A percentile compares a stretch with the other conserved stretches of the same genome.
phyloP scores from a whole-genome alignment of 2,329 filamentous ascomycete genomes.

The Alternaria tenuissima region DNA sequence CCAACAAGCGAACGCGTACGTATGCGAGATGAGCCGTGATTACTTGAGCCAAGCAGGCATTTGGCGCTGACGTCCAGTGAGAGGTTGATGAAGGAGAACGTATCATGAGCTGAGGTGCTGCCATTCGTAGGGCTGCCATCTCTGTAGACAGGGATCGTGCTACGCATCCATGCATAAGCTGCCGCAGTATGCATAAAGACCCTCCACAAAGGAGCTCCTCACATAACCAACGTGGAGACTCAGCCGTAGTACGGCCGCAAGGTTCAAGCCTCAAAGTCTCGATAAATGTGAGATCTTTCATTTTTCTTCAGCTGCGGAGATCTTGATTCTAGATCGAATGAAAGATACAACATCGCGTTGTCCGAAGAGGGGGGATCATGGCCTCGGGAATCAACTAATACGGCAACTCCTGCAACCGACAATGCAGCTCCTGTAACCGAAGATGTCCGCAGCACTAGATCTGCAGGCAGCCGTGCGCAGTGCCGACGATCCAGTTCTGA shows the following conservation, averaged over 20 bases:
- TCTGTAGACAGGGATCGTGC: slow-evolving; percentile 7
- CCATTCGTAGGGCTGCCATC: slow-evolving; percentile 21
- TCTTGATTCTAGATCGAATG: slow-evolving; percentile 1
- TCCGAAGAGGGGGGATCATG: slow-evolving; percentile 7
- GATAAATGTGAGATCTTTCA: background rate
- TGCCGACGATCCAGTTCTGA: slow-evolving; percentile 27
- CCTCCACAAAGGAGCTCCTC: slow-evolving; percentile 12
- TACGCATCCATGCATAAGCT: slow-evolving; percentile 17
- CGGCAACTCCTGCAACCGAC: background rate
- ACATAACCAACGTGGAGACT: slow-evolving; percentile 8
- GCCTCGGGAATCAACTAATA: background rate
- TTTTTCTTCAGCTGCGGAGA: slow-evolving; percentile 2
- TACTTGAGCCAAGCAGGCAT: slow-evolving; percentile 7
- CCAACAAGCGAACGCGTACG: slow-evolving; percentile 15
- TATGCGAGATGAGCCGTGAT: slow-evolving; percentile 16
- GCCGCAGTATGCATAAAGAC: slow-evolving; percentile 23
- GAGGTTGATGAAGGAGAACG: slow-evolving; percentile 27
- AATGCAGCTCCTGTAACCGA: slow-evolving; percentile 4
- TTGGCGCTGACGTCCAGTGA: slow-evolving; percentile 15
- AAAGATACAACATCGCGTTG: slow-evolving; percentile 7
- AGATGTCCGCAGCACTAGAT: slow-evolving; percentile 16
- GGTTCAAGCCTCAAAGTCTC: slow-evolving; percentile 2
- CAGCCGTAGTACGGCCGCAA: slow-evolving; percentile 1
- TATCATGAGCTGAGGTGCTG: slow-evolving; percentile 19
- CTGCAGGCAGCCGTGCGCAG: slow-evolving; percentile 24